Base-by-base conservation (phyloP, 1,139 yeast species). In the Casaregolazyma suthepensis region DNA sequence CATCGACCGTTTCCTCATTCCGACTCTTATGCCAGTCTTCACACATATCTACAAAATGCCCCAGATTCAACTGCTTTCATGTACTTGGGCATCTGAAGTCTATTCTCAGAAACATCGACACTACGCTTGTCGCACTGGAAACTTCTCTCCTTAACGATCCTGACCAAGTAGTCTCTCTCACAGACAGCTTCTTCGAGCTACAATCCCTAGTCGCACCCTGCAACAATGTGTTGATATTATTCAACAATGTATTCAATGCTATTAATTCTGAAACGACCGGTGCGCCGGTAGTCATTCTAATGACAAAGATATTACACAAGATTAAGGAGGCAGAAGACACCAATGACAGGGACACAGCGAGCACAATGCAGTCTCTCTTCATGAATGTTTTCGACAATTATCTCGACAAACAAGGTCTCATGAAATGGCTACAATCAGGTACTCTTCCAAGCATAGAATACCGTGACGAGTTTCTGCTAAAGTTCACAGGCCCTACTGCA, bases 81-180 rank as follows among this genome's bases (percentile, higher is more conserved):
- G 40, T 61, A 6, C 54, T 57, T 19, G 63, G 63, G 2, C 22
- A 54, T 10, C 44, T 59, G n/a, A 60, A 56, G 15, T 38, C 44
- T n/a, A 22, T 54, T 17, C 42, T 42, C 38, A 53, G 50, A 29
- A 23, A 44, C 6, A 15, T 61, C 2, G 58, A 55, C 5, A 13
- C 19, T n/a, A 13, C 49, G 19, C 15, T 60, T 10, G 38, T 58
- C 40, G 12, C 23, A 3, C 37, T 56, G n/a, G 58, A 61, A 38
- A 29, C 52, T 6, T 18, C 19, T 7, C 49, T 56, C 7, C 50
- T 54, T n/a, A 54, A 50, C 40, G 40, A 46, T 20, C 46, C 23
- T 2, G 35, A 46, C 1, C 18, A 35, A n/a, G 42, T 50, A 20
- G 52, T 54, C 19, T 57, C 62, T 6, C 45, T 59, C n/a, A 37